Conservation (phyloP, 495 filamentous ascomycete species). For the Darksidea phi region DNA sequence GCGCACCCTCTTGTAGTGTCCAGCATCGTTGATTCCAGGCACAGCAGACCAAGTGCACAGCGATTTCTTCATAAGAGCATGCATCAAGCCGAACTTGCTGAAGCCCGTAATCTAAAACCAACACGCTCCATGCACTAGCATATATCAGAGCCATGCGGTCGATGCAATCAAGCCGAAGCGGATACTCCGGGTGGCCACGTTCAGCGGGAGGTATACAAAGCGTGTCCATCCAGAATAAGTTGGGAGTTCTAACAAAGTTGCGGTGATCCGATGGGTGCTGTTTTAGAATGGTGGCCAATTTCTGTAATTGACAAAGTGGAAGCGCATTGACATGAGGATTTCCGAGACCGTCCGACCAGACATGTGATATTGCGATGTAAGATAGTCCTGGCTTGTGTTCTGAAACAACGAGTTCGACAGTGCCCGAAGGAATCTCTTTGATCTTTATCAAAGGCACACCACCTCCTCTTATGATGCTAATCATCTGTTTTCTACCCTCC, state of each 20-base stretch:
- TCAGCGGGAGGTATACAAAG: conserved; percentile 22
- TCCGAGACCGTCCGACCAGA: conserved; percentile 22
- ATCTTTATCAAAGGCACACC: neutral
- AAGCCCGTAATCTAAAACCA: conserved; percentile 21
- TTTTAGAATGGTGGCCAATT: neutral
- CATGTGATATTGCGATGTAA: conserved; percentile 24
- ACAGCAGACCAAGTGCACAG: neutral
- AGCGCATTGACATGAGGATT: conserved; percentile 14
- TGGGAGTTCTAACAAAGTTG: neutral
- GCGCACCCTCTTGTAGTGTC: neutral
- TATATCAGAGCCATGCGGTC: conserved; percentile 23
- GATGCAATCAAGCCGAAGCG: conserved; percentile 11
- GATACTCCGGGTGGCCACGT: neutral
- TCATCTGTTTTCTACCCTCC: no score
- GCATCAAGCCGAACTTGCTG: neutral
- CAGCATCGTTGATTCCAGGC: neutral
- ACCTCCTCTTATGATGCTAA: neutral
- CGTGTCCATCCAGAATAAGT: conserved; percentile 32
- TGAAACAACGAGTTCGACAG: neutral
- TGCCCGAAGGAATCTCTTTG: neutral
- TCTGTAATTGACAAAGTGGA: neutral
- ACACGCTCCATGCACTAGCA: conserved; percentile 10
- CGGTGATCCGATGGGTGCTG: neutral
- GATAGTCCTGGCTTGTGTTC: neutral
- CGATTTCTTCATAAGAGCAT: neutral